phyloP scores from a whole-genome alignment of 1,284 basidiomycete species.

The Apiotrichum sp. region DNA sequence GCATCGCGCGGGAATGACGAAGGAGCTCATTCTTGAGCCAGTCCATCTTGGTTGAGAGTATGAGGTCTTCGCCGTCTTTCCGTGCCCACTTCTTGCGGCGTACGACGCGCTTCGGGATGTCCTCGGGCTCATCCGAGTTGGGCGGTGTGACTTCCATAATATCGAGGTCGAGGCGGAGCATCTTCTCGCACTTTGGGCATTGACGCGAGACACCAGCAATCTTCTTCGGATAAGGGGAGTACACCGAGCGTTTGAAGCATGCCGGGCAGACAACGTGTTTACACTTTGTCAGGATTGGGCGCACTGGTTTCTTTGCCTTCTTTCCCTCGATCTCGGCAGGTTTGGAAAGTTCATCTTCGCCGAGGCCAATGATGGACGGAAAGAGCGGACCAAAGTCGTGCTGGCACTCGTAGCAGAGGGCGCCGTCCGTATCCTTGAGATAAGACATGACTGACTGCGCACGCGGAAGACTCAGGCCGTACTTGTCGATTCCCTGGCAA shows the following conservation, averaged over 20 bases:
- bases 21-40: slow-evolving; percentile 69
- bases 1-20: slow-evolving; percentile 68
- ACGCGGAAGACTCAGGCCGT: slow-evolving; percentile 71
- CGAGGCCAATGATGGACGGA: slow-evolving; percentile 47
- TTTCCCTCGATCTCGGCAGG: slow-evolving; percentile 24
- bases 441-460: slow-evolving; percentile 75
- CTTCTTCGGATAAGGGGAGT: slow-evolving; percentile 70
- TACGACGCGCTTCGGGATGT: slow-evolving; percentile 23
- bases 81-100: slow-evolving; percentile 61
- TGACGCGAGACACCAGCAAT: slow-evolving; percentile 55
- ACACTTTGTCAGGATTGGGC: slow-evolving; percentile 73
- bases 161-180: slow-evolving; percentile 57
- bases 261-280: slow-evolving; percentile 82
- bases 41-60: slow-evolving; percentile 78
- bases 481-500: slow-evolving; percentile 62
- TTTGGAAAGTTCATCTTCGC: slow-evolving; percentile 49
- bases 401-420: slow-evolving; percentile 81
- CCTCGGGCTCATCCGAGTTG: slow-evolving; percentile 52
- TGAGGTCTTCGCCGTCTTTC: slow-evolving; percentile 62
- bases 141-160: slow-evolving; percentile 67
- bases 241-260: slow-evolving; percentile 72
- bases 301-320: slow-evolving; percentile 36
- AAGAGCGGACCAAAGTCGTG: slow-evolving; percentile 60
- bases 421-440: slow-evolving; percentile 75
- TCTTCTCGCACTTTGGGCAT: slow-evolving; percentile 69